Conservation (phyloP, 129 eudicot species). For the Artemisia argyi region DNA sequence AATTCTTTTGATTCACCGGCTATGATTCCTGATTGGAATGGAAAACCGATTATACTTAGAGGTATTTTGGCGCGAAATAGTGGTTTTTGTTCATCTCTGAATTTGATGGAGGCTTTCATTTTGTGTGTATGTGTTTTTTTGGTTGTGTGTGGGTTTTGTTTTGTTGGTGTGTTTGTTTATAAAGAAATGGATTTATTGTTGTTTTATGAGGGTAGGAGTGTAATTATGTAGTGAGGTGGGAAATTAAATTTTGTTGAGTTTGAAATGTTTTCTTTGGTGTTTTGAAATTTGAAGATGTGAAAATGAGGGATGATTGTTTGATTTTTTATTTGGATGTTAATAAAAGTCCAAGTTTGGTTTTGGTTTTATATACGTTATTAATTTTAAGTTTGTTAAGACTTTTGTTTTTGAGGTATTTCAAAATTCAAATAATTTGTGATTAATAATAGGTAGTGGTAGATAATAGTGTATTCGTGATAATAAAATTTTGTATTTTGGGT, state of each 20-base stretch:
- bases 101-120: constrained; percentile 86
- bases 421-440: no score
- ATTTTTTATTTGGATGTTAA: background rate
- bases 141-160: background rate
- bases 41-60: constrained; percentile 53
- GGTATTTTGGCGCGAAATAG: constrained; percentile 74
- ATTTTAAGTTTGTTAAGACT: no score
- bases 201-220: background rate
- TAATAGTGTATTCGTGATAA: no score
- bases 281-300: background rate
- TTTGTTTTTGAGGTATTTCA: no score
- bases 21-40: constrained; percentile 68
- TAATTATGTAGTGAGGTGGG: constrained; percentile 20
- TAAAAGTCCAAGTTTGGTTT: constrained; percentile 3
- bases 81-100: constrained; percentile 84
- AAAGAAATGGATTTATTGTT: background rate
- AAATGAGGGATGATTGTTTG: background rate
- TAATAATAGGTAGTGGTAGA: no score
- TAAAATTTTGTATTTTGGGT: no score
- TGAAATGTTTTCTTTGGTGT: background rate
- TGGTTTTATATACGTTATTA: background rate
- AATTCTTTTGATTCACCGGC: constrained; percentile 88
- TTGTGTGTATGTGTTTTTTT: constrained; percentile 13
- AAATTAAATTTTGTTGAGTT: constrained; percentile 3
- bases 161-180: constrained; percentile 8